Evolutionary conservation across 1,284 basidiomycete genomes (phyloP).

Genomic region (Volvariella volvacea): DNA sequence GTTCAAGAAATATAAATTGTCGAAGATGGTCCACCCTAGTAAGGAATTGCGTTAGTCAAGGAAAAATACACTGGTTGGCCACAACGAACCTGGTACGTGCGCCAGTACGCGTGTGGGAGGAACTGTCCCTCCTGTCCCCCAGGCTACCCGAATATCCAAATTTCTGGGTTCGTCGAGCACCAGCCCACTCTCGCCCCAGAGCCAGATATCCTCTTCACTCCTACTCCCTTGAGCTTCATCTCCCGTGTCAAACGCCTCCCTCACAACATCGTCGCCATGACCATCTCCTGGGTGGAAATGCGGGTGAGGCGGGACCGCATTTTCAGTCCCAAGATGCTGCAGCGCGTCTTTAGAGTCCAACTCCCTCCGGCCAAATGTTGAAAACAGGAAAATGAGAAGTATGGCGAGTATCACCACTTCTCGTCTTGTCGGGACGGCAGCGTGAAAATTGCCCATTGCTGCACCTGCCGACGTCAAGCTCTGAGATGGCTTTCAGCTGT

Average conservation of each 20-base stretch:
- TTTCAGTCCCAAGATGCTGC: slow-evolving; percentile 3
- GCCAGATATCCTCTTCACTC: slow-evolving; percentile 2
- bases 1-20: slow-evolving; percentile 70
- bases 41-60: slow-evolving; percentile 5
- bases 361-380: not conserved
- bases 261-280: no score
- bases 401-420: slow-evolving; percentile 7
- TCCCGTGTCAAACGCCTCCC: no score
- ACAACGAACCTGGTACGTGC: slow-evolving; percentile 51
- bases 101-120: slow-evolving; percentile 54
- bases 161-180: slow-evolving; percentile 6
- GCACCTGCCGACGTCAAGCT: no score
- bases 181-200: not conserved
- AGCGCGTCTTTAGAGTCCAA: slow-evolving; percentile 7
- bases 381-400: slow-evolving; percentile 4
- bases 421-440: slow-evolving; percentile 4
- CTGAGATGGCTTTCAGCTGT: no score
- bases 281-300: no score
- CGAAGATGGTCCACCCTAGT: slow-evolving; percentile 80
- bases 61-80: slow-evolving; percentile 1
- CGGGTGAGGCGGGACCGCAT: no score
- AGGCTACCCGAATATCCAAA: slow-evolving; percentile 31
- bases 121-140: slow-evolving; percentile 30
- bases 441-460: no score
- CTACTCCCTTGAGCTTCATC: no score